phyloP scores from a whole-genome alignment of 192 early-diverging fungal genomes.

The Umbelopsis isabellina region DNA sequence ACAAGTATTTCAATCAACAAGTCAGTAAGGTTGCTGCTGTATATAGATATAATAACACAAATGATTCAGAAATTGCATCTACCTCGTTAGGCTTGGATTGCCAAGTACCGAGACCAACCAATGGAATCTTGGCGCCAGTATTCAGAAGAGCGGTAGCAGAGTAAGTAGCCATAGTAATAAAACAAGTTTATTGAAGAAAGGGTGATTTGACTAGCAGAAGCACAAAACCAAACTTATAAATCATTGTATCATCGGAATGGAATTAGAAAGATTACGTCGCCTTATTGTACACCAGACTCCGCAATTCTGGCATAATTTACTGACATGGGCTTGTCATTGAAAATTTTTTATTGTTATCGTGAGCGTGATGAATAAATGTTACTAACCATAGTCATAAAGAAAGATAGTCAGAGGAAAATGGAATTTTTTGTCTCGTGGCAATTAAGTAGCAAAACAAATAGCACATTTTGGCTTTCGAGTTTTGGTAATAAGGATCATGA shows the following conservation, averaged over 20 bases:
- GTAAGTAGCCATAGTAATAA: not conserved
- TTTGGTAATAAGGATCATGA: not conserved
- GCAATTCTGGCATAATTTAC: no score
- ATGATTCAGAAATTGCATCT: not conserved
- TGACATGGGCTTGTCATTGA: no score
- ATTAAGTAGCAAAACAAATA: not conserved
- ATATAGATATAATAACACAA: not conserved
- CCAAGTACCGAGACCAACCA: conserved; percentile 57
- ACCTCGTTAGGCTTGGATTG: conserved; percentile 56
- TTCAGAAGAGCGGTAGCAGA: conserved; percentile 45
- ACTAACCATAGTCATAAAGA: no score
- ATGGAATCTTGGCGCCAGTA: conserved; percentile 66
- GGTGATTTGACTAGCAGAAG: not conserved
- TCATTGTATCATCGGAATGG: not conserved
- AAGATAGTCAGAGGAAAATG: no score
- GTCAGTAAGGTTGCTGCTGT: not conserved
- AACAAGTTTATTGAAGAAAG: not conserved
- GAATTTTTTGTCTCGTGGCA: conserved; percentile 10
- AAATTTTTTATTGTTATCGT: no score
- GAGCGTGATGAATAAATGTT: no score
- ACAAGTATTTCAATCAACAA: not conserved
- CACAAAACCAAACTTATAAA: not conserved
- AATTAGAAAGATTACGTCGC: conserved; percentile 13
- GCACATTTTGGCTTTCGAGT: not conserved
- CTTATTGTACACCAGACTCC: not conserved